A percentile compares a stretch with the other conserved stretches of the same genome.
Conservation (phyloP, 1,284 basidiomycete species). For the Chalciporus sp. region DNA sequence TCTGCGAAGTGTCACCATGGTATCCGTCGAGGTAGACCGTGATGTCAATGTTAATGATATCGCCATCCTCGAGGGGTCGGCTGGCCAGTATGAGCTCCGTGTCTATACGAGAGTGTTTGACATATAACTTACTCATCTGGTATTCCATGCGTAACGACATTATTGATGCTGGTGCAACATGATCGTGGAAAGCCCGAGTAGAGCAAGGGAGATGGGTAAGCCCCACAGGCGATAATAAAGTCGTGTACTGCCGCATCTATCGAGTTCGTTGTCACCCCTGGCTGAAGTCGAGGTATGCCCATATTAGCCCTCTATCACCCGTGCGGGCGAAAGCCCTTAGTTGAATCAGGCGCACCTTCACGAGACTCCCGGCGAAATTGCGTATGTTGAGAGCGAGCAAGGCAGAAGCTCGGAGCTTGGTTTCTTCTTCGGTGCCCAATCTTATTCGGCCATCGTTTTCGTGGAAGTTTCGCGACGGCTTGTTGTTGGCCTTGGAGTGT, state of each 20-base stretch:
- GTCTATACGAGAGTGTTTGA: not conserved
- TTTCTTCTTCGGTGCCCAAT: conserved; percentile 62
- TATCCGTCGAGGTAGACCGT: conserved; percentile 79
- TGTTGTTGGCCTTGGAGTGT: conserved; percentile 8
- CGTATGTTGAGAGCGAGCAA: conserved; percentile 64
- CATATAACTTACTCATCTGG: conserved; percentile 70
- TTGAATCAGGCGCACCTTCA: conserved; percentile 47
- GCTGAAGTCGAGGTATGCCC: conserved; percentile 42
- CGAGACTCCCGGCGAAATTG: conserved; percentile 55
- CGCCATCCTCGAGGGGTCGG: conserved; percentile 76
- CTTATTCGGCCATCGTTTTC: conserved; percentile 46
- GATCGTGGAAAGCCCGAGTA: conserved; percentile 84
- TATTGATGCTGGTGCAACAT: conserved; percentile 89
- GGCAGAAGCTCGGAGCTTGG: conserved; percentile 58
- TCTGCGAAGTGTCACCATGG: conserved; percentile 86
- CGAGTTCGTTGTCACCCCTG: conserved; percentile 72
- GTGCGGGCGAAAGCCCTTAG: not conserved
- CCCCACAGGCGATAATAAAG: conserved; percentile 65
- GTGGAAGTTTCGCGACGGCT: conserved; percentile 15
- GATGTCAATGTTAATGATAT: conserved; percentile 86
- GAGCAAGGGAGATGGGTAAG: conserved; percentile 86
- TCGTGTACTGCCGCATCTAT: conserved; percentile 76
- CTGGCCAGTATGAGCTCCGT: conserved; percentile 39
- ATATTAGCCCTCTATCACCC: not conserved
- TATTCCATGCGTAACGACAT: conserved; percentile 83